Percentiles rank a stretch among this genome's conserved stretches.
Evolutionary conservation across 495 filamentous ascomycete species (phyloP).

Genomic region (Umbilicaria muhlenbergii): DNA sequence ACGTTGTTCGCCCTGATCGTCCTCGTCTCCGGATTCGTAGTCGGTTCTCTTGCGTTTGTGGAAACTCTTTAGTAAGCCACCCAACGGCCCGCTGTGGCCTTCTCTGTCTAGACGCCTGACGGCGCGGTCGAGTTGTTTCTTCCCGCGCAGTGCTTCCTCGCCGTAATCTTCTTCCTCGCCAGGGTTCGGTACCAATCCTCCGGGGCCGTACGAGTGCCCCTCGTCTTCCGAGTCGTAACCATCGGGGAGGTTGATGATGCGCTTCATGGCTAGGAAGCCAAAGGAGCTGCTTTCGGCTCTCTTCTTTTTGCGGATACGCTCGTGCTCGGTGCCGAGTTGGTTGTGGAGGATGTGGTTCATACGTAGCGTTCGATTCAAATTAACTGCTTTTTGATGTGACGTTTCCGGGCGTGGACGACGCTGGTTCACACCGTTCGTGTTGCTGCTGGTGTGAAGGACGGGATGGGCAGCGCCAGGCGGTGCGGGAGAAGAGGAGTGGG

Average conservation of each 20-base stretch:
- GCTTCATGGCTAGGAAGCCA: conserved; percentile 51
- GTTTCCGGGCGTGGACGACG: conserved; percentile 74
- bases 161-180: conserved; percentile 61
- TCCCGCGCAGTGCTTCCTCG: conserved; percentile 57
- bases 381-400: conserved; percentile 83
- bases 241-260: conserved; percentile 49
- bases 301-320: conserved; percentile 42
- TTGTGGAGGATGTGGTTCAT: conserved; percentile 77
- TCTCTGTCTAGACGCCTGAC: conserved; percentile 49
- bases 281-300: conserved; percentile 40
- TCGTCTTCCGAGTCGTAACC: conserved; percentile 76
- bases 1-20: conserved; percentile 6
- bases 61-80: conserved; percentile 16
- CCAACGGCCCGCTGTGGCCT: conserved; percentile 4
- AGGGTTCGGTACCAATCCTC: conserved; percentile 52
- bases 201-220: conserved; percentile 39
- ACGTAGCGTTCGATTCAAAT: conserved; percentile 72
- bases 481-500: conserved; percentile 30
- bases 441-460: conserved; percentile 30
- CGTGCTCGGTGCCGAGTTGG: conserved; percentile 48
- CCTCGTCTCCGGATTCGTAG: conserved; percentile 16
- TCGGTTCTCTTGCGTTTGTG: conserved; percentile 15
- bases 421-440: conserved; percentile 12
- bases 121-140: conserved; percentile 54
- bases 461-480: conserved; percentile 33